Percentiles rank a stretch among this genome's conserved stretches.
Conservation (phyloP, 1,284 basidiomycete genomes). For the Ustilago hordei region DNA sequence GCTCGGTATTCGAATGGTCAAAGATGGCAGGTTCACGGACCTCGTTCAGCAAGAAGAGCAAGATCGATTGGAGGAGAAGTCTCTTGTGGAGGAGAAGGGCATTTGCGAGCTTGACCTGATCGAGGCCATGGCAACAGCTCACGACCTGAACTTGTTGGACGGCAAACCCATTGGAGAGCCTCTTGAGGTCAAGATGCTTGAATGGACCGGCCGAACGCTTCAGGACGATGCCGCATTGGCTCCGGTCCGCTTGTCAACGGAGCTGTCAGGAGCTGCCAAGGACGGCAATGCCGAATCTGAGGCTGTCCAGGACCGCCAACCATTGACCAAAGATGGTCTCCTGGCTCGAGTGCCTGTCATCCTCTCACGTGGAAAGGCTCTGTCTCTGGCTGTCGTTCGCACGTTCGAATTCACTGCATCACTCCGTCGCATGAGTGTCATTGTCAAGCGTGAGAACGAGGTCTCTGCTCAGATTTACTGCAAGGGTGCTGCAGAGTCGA, state of each 20-base stretch:
- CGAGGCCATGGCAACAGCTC: constrained; percentile 94
- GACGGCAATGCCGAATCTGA: background rate
- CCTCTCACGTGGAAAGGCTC: background rate
- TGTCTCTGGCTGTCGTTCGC: constrained; percentile 82
- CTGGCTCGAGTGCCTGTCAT: constrained; percentile 42
- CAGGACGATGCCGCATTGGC: constrained; percentile 27
- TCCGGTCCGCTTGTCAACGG: constrained; percentile 23
- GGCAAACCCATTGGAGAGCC: constrained; percentile 93
- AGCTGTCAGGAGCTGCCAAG: background rate
- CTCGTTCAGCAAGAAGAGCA: background rate
- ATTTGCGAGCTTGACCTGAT: constrained; percentile 87
- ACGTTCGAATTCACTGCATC: constrained; percentile 97
- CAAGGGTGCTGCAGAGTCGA: constrained; percentile 98
- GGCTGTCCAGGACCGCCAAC: constrained; percentile 1
- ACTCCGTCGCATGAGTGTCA: constrained; percentile 94
- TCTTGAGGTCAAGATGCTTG: constrained; percentile 87
- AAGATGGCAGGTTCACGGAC: constrained; percentile 75
- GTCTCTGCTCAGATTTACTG: constrained; percentile 95
- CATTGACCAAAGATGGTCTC: constrained; percentile 28
- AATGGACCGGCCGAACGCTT: constrained; percentile 93
- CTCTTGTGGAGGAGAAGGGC: background rate
- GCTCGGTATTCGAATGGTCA: constrained; percentile 72
- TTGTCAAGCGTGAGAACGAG: constrained; percentile 92
- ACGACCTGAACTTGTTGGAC: constrained; percentile 92
- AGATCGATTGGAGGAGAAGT: background rate